Evolutionary conservation across 2,329 filamentous ascomycete genomes (phyloP), one percentile per base, ranked within the genome.

Genomic region (Beauveria sp.): DNA sequence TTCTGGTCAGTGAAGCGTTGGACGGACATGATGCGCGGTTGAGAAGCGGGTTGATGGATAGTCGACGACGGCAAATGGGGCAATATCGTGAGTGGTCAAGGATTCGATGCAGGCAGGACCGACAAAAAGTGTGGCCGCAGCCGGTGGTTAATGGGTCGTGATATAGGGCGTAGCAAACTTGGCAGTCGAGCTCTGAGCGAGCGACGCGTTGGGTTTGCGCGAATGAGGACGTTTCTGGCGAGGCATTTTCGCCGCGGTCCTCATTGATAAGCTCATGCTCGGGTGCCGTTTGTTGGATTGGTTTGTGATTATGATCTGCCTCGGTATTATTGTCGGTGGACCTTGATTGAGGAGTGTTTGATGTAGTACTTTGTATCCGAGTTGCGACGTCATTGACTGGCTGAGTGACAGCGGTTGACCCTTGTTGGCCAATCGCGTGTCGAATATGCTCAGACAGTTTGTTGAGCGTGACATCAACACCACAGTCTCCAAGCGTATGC

Each of bases 91-190:
- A 88, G 70, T 94, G 88, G 67, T 93, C 89, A 62, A 96, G 78
- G 7, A 90, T 85, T 51, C 89, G 84, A 61, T 86, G 84, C 24
- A 96, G 78, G 70, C 92, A 97, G 62, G 83, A 82, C 22, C 89
- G 86, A 71, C 92, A 97, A 68, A 94, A 93, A 0, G 91, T 96
- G 71, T 97, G 92, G 1, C 92, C 92, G 68, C 92, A 97, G 1
- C 84, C 80, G 0, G 91, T 96, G 0, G 92, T 96, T 56, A 92
- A 78, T 0, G 92, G 91, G 63, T 96, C 89, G 63, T 91, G 77
- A 71, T 93, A 89, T 24, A 96, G 73, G 46, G 86, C 84, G 71
- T 93, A 96, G 74, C 92, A 96, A 62, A 96, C 86, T 67, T 94
- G 90, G 66, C 92, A 97, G 68, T 96, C 91, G 69, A 96, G 78